phyloP scores from a whole-genome alignment of 2,329 filamentous ascomycete species.

The Verticillium nonalfalfae region DNA sequence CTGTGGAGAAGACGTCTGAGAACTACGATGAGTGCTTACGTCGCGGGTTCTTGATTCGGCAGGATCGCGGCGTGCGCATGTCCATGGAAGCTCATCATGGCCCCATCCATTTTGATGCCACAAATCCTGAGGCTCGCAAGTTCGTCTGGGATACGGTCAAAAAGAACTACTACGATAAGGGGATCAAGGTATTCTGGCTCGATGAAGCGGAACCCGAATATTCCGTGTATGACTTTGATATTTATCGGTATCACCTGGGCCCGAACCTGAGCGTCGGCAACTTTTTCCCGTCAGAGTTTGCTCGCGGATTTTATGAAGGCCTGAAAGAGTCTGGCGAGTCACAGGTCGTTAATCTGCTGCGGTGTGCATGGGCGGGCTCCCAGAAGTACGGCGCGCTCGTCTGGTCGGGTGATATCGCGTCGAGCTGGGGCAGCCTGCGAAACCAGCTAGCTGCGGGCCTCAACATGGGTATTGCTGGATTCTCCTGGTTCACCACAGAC shows the following conservation, averaged over 20 bases:
- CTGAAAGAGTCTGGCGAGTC: conserved; percentile 43
- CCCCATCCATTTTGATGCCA: conserved; percentile 56
- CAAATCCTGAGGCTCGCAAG: conserved; percentile 49
- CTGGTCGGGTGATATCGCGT: conserved; percentile 63
- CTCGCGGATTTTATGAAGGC: conserved; percentile 54
- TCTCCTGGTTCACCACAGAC: conserved; percentile 66
- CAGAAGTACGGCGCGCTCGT: conserved; percentile 60
- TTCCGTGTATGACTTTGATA: conserved; percentile 58
- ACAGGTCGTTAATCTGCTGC: conserved; percentile 49
- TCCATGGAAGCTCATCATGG: conserved; percentile 54
- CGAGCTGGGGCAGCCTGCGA: conserved; percentile 52
- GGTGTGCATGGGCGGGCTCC: conserved; percentile 44
- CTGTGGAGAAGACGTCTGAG: conserved; percentile 25
- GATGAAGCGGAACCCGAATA: conserved; percentile 67
- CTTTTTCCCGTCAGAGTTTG: conserved; percentile 52
- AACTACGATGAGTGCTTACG: conserved; percentile 17
- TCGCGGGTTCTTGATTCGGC: conserved; percentile 49
- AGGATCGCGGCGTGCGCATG: conserved; percentile 51
- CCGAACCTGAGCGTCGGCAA: conserved; percentile 43
- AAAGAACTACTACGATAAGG: conserved; percentile 54
- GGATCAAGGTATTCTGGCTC: conserved; percentile 61
- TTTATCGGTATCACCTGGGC: conserved; percentile 52
- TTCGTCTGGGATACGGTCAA: conserved; percentile 56
- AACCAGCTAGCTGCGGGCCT: conserved; percentile 57
- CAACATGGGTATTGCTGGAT: conserved; percentile 58